Conservation (phyloP, 2,329 filamentous ascomycete genomes). For the Fusarium brachygibbosum region DNA sequence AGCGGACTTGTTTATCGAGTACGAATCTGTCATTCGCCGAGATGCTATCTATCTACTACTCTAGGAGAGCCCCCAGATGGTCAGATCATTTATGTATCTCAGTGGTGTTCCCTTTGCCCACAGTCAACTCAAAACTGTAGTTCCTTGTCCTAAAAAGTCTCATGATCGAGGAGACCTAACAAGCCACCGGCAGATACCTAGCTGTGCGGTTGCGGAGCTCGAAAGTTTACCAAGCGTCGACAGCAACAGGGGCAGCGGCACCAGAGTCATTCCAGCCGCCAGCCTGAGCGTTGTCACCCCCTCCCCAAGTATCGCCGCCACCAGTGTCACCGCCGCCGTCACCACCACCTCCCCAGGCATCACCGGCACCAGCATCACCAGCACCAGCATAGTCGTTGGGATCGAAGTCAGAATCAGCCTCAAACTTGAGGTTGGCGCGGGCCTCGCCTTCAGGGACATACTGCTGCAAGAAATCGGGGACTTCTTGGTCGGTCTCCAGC, state of each 20-base stretch:
- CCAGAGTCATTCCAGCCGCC: conserved; percentile 11
- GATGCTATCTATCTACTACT: conserved; percentile 21
- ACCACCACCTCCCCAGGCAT: conserved; percentile 2
- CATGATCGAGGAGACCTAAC: neutral
- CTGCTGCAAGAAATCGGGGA: conserved; percentile 84
- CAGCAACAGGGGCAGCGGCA: neutral
- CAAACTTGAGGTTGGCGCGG: conserved; percentile 64
- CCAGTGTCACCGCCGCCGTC: neutral
- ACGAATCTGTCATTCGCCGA: conserved; percentile 1
- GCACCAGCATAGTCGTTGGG: conserved; percentile 52
- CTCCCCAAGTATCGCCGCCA: conserved; percentile 1
- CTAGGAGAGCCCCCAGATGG: conserved; percentile 14
- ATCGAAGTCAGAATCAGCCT: conserved; percentile 68
- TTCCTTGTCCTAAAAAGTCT: neutral
- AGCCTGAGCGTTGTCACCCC: neutral
- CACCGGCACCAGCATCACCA: conserved; percentile 31
- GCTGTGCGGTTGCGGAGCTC: neutral
- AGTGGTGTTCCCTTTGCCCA: neutral
- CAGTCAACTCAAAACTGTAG: neutral
- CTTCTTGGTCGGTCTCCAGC: conserved; percentile 79
- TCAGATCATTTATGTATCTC: conserved; percentile 7
- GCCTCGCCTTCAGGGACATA: conserved; percentile 71
- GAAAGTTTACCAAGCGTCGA: conserved; percentile 23
- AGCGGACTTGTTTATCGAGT: neutral
- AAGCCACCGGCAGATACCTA: neutral